Percentiles rank a stretch among this genome's conserved stretches.
Conservation (phyloP, 306 rosid species). For the Fagus sylvatica region DNA sequence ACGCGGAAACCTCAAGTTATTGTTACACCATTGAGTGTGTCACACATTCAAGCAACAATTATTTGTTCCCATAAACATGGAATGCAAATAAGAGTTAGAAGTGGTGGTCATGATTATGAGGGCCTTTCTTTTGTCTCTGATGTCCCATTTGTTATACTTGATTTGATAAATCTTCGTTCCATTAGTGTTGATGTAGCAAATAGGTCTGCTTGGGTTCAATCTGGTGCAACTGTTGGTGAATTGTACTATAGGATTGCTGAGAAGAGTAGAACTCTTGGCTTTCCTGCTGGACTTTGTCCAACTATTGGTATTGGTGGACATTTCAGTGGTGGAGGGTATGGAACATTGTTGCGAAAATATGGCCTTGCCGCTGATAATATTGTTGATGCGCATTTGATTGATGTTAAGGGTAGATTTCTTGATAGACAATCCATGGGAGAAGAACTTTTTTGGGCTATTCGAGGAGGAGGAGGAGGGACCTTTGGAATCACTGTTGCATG, state of each 20-base stretch:
- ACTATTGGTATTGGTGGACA: constrained; percentile 25
- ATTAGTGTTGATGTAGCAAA: background rate
- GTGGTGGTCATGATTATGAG: constrained; percentile 31
- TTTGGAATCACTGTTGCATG: constrained; percentile 22
- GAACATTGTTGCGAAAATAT: constrained; percentile 21
- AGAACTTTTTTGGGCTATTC: constrained; percentile 24
- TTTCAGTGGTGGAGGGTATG: constrained; percentile 22
- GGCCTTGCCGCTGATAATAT: constrained; percentile 17
- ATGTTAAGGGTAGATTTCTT: constrained; percentile 5
- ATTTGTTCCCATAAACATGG: constrained; percentile 1
- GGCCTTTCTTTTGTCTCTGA: constrained; percentile 31
- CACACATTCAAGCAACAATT: constrained; percentile 20
- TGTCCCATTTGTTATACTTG: background rate
- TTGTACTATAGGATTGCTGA: constrained; percentile 15
- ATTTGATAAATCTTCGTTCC: constrained; percentile 11
- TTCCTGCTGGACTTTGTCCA: constrained; percentile 13
- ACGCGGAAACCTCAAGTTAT: constrained; percentile 16
- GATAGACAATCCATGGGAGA: constrained; percentile 30
- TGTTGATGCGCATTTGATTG: constrained; percentile 8
- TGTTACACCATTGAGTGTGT: constrained; percentile 9
- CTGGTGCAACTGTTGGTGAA: constrained; percentile 26
- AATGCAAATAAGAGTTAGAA: constrained; percentile 16
- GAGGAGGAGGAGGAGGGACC: constrained; percentile 33
- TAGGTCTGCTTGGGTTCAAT: constrained; percentile 19
- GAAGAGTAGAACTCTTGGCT: constrained; percentile 19